phyloP scores from a whole-genome alignment of 345 rosid genomes.

The Boechera stricta region DNA sequence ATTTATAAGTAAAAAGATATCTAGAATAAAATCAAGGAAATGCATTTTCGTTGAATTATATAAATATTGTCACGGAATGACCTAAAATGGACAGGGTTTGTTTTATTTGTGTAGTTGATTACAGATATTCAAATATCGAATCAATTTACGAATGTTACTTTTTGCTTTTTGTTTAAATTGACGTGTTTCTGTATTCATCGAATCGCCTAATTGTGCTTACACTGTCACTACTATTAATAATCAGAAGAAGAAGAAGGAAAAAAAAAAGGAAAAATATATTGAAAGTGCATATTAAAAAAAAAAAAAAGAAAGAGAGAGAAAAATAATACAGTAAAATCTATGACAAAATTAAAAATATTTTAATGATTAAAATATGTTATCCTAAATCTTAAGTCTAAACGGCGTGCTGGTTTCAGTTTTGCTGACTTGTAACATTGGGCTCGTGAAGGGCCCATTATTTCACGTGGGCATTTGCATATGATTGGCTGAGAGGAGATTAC shows the following conservation, averaged over 20 bases:
- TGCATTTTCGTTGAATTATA: background rate
- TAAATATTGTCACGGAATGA: slow-evolving; percentile 24
- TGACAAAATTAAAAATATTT: slow-evolving; percentile 1
- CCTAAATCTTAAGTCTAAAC: slow-evolving; percentile 28
- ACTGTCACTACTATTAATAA: background rate
- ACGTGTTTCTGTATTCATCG: slow-evolving; percentile 1
- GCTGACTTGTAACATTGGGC: slow-evolving; percentile 32
- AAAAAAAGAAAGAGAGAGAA: background rate
- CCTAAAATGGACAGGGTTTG: slow-evolving; percentile 4
- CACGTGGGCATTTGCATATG: slow-evolving; percentile 67
- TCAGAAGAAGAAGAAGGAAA: background rate
- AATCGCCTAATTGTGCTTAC: background rate
- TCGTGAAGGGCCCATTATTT: slow-evolving; percentile 48
- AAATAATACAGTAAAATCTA: background rate
- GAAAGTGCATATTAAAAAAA: background rate
- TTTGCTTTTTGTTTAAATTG: slow-evolving; percentile 2
- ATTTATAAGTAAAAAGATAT: slow-evolving; percentile 14
- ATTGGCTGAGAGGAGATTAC: slow-evolving; percentile 80
- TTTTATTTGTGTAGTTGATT: slow-evolving; percentile 11
- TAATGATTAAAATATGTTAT: slow-evolving; percentile 26
- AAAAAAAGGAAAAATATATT: too few relatives aligned
- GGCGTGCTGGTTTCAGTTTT: slow-evolving; percentile 18
- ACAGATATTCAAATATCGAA: background rate
- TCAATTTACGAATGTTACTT: background rate
- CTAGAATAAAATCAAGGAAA: slow-evolving; percentile 1